These are phyloP conservation scores for Syzygium malaccense DNA, from an alignment of 441 rosid species.

Conservation along the genomic window DNA sequence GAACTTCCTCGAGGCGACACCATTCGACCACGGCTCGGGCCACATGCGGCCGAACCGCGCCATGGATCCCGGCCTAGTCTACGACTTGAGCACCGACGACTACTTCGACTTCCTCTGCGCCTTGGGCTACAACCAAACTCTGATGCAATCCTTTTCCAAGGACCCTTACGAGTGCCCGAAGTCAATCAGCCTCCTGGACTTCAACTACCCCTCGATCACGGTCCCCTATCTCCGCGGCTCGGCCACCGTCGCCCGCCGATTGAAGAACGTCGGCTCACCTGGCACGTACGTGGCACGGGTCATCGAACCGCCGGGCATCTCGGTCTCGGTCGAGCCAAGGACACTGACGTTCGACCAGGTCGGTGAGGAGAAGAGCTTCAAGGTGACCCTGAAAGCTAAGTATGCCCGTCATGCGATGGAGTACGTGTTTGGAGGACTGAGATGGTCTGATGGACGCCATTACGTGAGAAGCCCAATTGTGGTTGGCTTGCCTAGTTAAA, in stretches of 20 bases:
- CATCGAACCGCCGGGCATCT: constrained; percentile 31
- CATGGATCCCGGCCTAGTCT: constrained; percentile 52
- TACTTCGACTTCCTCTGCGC: constrained; percentile 58
- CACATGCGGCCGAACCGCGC: constrained; percentile 66
- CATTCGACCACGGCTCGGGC: constrained; percentile 52
- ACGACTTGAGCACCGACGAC: constrained; percentile 32
- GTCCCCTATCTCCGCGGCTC: constrained; percentile 20
- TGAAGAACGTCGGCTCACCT: constrained; percentile 45
- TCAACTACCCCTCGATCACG: constrained; percentile 61
- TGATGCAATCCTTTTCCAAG: constrained; percentile 14
- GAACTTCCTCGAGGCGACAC: constrained; percentile 21
- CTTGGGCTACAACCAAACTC: constrained; percentile 38
- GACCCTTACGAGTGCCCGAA: constrained; percentile 20
- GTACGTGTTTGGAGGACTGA: constrained; percentile 29
- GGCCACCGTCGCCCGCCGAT: constrained; percentile 24
- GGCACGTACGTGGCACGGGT: constrained; percentile 25
- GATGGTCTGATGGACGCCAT: constrained; percentile 35
- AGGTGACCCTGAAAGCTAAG: constrained; percentile 22
- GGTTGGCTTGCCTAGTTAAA: not conserved
- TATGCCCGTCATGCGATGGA: not conserved
- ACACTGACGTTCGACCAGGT: constrained; percentile 16
- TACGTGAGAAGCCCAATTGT: constrained; percentile 39
- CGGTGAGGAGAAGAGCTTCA: constrained; percentile 43
- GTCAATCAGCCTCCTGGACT: constrained; percentile 17
- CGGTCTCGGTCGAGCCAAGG: constrained; percentile 29